phyloP scores from a whole-genome alignment of 306 rosid genomes.

The Trichosanthes cucumerina region DNA sequence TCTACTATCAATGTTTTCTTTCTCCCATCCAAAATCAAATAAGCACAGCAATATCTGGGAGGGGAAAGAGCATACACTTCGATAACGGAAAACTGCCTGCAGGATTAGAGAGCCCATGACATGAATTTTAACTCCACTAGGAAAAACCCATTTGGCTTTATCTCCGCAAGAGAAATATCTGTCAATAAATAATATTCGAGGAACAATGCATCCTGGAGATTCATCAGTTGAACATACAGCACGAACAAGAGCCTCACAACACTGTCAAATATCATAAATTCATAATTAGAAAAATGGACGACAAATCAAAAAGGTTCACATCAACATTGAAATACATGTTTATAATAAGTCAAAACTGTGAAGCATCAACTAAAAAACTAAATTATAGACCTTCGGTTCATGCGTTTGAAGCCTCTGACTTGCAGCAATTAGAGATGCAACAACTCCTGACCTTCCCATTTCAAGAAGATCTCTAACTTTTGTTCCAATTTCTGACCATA shows the following conservation, averaged over 20 bases:
- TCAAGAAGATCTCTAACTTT: constrained; percentile 56
- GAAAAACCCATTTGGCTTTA: constrained; percentile 71
- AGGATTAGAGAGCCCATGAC: constrained; percentile 80
- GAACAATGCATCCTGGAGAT: constrained; percentile 55
- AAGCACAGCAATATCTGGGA: background rate
- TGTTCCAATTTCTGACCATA: constrained; percentile 78
- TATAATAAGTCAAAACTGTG: background rate
- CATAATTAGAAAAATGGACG: constrained; percentile 16
- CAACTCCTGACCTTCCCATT: constrained; percentile 88
- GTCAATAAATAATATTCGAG: constrained; percentile 75
- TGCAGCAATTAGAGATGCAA: constrained; percentile 70
- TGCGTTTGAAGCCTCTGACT: constrained; percentile 68
- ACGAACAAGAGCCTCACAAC: constrained; percentile 65
- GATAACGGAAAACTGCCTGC: constrained; percentile 50
- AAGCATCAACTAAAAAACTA: constrained; percentile 13
- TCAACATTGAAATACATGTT: background rate
- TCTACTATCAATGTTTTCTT: background rate
- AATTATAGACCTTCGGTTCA: constrained; percentile 52
- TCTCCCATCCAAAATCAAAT: background rate
- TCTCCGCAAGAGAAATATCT: constrained; percentile 48
- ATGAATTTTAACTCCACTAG: constrained; percentile 44
- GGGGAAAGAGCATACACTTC: constrained; percentile 23
- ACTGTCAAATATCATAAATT: constrained; percentile 33
- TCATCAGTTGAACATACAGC: constrained; percentile 50
- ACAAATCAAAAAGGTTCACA: background rate